Evolutionary conservation across 805 yeast species (phyloP).

Genomic region (Pichia kluyveri): DNA sequence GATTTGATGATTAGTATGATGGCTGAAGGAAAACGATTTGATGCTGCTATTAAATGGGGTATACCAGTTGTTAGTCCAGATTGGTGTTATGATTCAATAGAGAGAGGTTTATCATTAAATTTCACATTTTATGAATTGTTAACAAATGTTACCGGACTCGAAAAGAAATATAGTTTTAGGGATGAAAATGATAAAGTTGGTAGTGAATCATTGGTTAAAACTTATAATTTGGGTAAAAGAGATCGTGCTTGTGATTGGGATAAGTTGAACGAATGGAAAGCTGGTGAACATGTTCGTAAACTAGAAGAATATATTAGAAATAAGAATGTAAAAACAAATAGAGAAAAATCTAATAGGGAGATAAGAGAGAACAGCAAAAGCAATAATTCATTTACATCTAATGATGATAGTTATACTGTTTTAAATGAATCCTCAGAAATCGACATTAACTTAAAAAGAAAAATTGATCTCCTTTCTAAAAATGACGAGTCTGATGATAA

Average conservation of each 20-base stretch:
- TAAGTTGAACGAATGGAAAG: conserved; percentile 8
- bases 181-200: conserved; percentile 7
- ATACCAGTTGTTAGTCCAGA: conserved; percentile 47
- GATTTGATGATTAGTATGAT: conserved; percentile 41
- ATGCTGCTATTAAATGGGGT: conserved; percentile 44
- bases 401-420: not conserved
- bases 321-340: not conserved
- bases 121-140: conserved; percentile 30
- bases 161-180: conserved; percentile 20
- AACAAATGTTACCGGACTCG: conserved; percentile 30
- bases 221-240: conserved; percentile 10
- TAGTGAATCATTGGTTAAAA: conserved; percentile 5
- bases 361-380: not conserved
- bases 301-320: conserved; percentile 5
- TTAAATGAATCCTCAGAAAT: not conserved
- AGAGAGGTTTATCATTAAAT: conserved; percentile 35
- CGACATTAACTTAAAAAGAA: not conserved
- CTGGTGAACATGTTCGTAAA: conserved; percentile 2
- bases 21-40: conserved; percentile 43
- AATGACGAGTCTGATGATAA: not conserved
- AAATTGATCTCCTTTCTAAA: not conserved
- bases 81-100: conserved; percentile 39
- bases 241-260: conserved; percentile 14
- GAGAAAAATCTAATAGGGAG: not conserved
- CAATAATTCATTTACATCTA: not conserved